Evolutionary conservation across 352 stramenopile genomes (phyloP), one percentile per base, ranked within the genome.

Genomic region (Pythium insidiosum): DNA sequence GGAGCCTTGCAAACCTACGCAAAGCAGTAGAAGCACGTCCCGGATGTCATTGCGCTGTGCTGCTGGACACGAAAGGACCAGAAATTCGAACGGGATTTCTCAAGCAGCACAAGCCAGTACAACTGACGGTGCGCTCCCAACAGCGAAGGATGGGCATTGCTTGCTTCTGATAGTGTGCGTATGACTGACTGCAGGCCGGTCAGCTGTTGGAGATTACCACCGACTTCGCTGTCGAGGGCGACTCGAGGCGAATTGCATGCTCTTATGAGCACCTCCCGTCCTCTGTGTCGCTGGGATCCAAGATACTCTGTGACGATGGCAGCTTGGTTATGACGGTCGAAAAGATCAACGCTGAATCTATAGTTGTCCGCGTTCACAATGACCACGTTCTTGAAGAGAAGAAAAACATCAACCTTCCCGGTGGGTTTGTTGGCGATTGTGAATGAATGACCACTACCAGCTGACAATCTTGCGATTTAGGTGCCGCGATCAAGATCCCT

Each of bases 321-420:
- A 94, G 78, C 38, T 44, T 99, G 5, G 72, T 95, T 11, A 87
- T 99, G 58, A 88, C 71, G 10, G 95, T 98, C 22, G 66, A 82
- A 13, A 73, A 96, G 30, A 87, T 78, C 36, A 57, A 68, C 15
- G 49, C 70, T 7, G 77, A 95, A 2, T 73, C 72, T 11, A 84
- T 94, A n/a, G 62, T 83, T 50, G 78, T 84, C 5, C 58, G 51
- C 3, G 79, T 94, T 4, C 66, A 78, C n/a, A 94, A 97, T 53
- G 84, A 84, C 44, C 83, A 94, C 45, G 38, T 87, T 11, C 64
- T 98, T 4, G 95, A 96, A 50, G 91, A 98, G 59, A 85, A 92
- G 45, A 98, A 98, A 64, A 98, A 98, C 68, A 98, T 98, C 77
- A 98, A 98, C 48, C 59, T 98, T 0, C 95, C 95, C 20, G 95